Conservation (phyloP, 2,329 filamentous ascomycete genomes). For the Mollisia scopiformis region DNA sequence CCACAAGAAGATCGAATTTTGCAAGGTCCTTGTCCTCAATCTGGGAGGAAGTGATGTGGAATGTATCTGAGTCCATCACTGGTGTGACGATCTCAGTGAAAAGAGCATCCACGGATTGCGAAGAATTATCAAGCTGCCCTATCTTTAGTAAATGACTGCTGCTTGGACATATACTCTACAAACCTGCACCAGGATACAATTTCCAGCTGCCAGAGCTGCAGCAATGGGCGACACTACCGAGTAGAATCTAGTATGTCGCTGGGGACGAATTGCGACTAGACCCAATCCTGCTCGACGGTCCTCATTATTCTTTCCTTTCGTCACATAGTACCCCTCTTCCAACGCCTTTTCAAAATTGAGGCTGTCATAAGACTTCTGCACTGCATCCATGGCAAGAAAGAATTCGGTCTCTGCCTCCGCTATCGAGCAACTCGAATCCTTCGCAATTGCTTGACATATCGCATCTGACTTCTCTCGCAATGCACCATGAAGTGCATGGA, state of each 20-base stretch:
- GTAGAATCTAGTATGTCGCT: slow-evolving; percentile 51
- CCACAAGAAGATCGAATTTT: slow-evolving; percentile 16
- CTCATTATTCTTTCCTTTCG: slow-evolving; percentile 42
- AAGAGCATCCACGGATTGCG: slow-evolving; percentile 39
- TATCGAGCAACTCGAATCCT: slow-evolving; percentile 40
- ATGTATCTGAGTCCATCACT: slow-evolving; percentile 51
- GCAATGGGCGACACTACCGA: slow-evolving; percentile 46
- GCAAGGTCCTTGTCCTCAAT: slow-evolving; percentile 18
- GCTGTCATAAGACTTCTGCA: slow-evolving; percentile 43
- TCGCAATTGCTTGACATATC: slow-evolving; percentile 44
- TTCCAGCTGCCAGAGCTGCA: slow-evolving; percentile 52
- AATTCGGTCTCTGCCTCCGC: slow-evolving; percentile 46
- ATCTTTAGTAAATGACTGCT: neutral
- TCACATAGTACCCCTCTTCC: slow-evolving; percentile 45
- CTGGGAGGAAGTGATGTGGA: slow-evolving; percentile 41
- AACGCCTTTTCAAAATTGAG: slow-evolving; percentile 43
- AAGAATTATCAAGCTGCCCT: neutral
- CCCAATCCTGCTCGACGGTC: slow-evolving; percentile 41
- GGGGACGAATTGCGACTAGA: slow-evolving; percentile 51
- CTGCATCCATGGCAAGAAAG: slow-evolving; percentile 41
- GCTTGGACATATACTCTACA: no score
- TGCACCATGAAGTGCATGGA: slow-evolving; percentile 45
- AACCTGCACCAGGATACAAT: slow-evolving; percentile 53
- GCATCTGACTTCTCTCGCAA: slow-evolving; percentile 40
- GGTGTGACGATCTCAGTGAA: slow-evolving; percentile 41